Base-by-base conservation (phyloP, 768 basidiomycete genomes). In the Suillus decipiens region DNA sequence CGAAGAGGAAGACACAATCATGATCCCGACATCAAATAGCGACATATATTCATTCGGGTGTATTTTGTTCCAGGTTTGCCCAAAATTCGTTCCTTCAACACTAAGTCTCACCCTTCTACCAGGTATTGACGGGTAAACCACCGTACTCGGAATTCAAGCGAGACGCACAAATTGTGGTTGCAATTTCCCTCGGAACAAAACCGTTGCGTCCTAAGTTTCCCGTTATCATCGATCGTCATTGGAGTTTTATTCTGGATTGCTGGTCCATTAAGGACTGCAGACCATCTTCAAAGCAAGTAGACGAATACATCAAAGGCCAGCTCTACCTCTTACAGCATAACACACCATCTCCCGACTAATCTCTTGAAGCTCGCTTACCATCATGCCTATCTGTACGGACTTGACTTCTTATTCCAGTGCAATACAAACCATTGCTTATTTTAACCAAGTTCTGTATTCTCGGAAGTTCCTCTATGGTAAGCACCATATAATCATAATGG, bases 21-120 rank as follows among this genome's bases (percentile, higher is more conserved):
- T 17, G 15, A 45, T 34, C 22, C 59, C 42, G 28, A 48, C 41
- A n/a, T 80, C 67, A 71, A 67, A 22, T 14, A 79, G 72, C 60
- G 82, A 83, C 68, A 75, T 82, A 33, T 83, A 76, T 11, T 81
- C 81, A 0, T 79, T 78, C 61, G 80, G 80, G 5, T 60, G 61
- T 39, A 48, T 62, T 28, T 67, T 69, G 15, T 37, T 64, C 31
- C 63, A 64, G 63, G 63, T 64, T 31, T 19, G 33, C 14, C 12
- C 24, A 9, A 36, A 5, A 31, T 61, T 5, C n/a, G 37, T 34
- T 9, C 19, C 22, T 24, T 3, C 7, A 17, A n/a, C 19, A 19
- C 22, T 2, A 12, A 5, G 41, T 24, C 24, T 62, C 9, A 51
- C 59, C 36, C 15, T n/a, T 37, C 10, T 15, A 5, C 10, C 14